Percentiles rank a stretch among this genome's conserved stretches.
These are phyloP conservation scores for Tylopilus orsonianus DNA, from an alignment of 1,284 basidiomycete species.

Conservation along the genomic window DNA sequence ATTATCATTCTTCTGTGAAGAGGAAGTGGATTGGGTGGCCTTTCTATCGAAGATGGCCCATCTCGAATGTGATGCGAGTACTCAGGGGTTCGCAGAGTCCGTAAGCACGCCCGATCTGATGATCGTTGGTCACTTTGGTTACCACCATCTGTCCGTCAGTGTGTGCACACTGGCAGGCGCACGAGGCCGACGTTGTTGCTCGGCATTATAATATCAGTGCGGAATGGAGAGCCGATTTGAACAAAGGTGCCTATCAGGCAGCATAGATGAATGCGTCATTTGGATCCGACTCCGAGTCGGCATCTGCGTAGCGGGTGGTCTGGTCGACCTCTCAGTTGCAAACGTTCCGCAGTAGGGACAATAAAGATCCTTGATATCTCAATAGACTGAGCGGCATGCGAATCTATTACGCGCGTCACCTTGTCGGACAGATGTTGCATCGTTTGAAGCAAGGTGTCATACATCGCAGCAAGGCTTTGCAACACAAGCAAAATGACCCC, in stretches of 20 bases:
- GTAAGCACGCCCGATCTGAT: background rate
- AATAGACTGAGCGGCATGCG: no score
- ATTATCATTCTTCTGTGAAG: slow-evolving; percentile 13
- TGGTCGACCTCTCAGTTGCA: no score
- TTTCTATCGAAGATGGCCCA: background rate
- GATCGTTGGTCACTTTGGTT: background rate
- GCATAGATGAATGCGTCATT: background rate
- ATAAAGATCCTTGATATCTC: no score
- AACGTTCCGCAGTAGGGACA: no score
- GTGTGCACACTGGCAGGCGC: background rate
- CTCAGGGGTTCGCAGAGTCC: background rate
- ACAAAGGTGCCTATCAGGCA: background rate
- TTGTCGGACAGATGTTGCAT: no score
- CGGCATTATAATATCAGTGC: slow-evolving; percentile 2
- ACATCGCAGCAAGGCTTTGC: slow-evolving; percentile 10
- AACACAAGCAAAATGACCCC: background rate
- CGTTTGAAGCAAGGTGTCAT: no score
- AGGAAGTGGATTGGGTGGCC: slow-evolving; percentile 23
- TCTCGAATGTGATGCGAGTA: slow-evolving; percentile 6
- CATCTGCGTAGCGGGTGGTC: no score
- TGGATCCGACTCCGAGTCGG: slow-evolving; percentile 27
- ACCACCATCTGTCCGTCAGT: slow-evolving; percentile 5
- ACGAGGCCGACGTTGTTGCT: background rate
- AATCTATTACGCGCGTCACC: no score
- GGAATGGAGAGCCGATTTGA: slow-evolving; percentile 15